These are phyloP conservation scores for Acanthamoeba culbertsoni DNA, from an alignment of 208 protist species.

Conservation along the genomic window DNA sequence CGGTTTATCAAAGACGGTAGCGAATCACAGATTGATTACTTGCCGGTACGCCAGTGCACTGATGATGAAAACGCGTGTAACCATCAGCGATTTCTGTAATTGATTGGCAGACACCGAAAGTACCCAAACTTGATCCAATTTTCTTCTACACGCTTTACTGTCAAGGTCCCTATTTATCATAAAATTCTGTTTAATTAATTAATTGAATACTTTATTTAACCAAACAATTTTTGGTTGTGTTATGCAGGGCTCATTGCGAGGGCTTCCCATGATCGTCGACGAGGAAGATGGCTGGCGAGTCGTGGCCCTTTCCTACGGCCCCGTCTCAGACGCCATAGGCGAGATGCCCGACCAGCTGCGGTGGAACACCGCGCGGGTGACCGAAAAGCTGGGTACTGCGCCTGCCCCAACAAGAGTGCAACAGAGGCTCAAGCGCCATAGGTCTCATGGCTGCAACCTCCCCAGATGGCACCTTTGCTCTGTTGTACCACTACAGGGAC, in stretches of 20 bases:
- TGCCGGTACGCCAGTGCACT: background rate
- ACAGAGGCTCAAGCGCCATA: background rate
- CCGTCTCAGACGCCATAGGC: background rate
- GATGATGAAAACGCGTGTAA: no score
- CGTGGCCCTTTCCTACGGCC: background rate
- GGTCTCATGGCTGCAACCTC: background rate
- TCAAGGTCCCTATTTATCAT: background rate
- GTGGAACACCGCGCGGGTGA: background rate
- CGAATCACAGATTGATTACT: background rate
- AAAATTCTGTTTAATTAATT: background rate
- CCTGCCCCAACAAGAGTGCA: no score
- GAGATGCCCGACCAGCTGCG: background rate
- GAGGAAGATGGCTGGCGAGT: background rate
- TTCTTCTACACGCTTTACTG: background rate
- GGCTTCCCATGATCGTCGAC: background rate
- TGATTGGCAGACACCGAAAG: background rate
- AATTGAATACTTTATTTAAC: background rate
- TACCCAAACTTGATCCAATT: background rate
- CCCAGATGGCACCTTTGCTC: background rate
- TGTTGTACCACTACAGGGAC: conserved; percentile 37
- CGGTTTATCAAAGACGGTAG: background rate
- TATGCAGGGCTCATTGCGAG: background rate
- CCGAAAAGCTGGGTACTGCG: background rate
- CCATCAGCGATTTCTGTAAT: background rate
- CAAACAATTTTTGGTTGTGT: background rate